These are phyloP conservation scores for Penicillium oxalicum DNA, from an alignment of 2,329 filamentous ascomycete species.

Conservation along the genomic window DNA sequence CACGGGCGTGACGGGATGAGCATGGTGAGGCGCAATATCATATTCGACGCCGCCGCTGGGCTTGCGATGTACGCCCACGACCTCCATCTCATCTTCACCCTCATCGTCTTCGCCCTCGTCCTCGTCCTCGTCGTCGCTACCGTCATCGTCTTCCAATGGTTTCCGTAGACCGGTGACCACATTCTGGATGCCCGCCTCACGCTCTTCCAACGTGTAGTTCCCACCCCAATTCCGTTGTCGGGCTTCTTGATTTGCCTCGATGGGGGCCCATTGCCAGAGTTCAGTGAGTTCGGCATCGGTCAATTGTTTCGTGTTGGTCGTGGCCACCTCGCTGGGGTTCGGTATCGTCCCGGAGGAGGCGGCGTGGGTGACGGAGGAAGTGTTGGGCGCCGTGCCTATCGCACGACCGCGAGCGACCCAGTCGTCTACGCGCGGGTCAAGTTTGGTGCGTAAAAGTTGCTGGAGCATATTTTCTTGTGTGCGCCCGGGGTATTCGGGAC, in stretches of 20 bases:
- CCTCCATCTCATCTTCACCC: slow-evolving; percentile 40
- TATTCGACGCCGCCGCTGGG: slow-evolving; percentile 28
- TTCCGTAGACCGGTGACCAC: slow-evolving; percentile 65
- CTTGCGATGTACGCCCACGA: slow-evolving; percentile 33
- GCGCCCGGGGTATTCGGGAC: slow-evolving; percentile 66
- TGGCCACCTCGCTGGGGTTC: slow-evolving; percentile 13
- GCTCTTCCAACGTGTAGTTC: slow-evolving; percentile 67
- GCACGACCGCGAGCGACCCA: slow-evolving; percentile 61
- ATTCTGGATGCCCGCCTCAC: slow-evolving; percentile 58
- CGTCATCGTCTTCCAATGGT: slow-evolving; percentile 51
- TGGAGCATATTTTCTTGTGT: slow-evolving; percentile 57
- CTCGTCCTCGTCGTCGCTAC: slow-evolving; percentile 43
- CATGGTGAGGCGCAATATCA: slow-evolving; percentile 29
- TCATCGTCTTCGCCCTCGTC: slow-evolving; percentile 43
- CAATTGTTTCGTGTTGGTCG: slow-evolving; percentile 21
- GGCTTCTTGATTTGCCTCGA: slow-evolving; percentile 43
- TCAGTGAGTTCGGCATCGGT: slow-evolving; percentile 49
- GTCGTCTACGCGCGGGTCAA: slow-evolving; percentile 70
- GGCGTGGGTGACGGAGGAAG: not conserved
- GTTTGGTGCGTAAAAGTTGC: slow-evolving; percentile 72
- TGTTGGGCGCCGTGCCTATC: slow-evolving; percentile 22
- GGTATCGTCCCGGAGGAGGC: slow-evolving; percentile 6
- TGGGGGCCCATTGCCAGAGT: slow-evolving; percentile 55
- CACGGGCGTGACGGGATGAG: slow-evolving; percentile 21
- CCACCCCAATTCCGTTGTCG: slow-evolving; percentile 51